Evolutionary conservation across 495 filamentous ascomycete species (phyloP), one percentile per base, ranked within the genome.

Genomic region (Cercophora scortea): DNA sequence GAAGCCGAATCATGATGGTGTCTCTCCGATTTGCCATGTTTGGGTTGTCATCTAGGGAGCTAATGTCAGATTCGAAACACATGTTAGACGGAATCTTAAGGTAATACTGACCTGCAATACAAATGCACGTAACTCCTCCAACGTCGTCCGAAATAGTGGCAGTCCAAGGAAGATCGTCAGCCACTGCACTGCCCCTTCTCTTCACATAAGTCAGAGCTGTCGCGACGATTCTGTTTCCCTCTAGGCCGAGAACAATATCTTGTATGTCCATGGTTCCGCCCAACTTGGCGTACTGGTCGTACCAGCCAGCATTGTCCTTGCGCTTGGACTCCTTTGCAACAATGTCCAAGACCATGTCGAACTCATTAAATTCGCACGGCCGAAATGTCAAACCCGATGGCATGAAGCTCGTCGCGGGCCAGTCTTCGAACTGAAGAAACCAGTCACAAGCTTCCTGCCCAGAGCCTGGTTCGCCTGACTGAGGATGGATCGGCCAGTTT

Each of bases 61-160:
- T 8, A 6, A 9, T 32, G 44, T 57, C 32, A 53, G 51, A 41
- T 45, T 54, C 32, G n/a, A 32, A 4, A 33, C 36, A 6, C 3
- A 9, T 11, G 17, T 19, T 41, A 8, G 3, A 6, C 13, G 3
- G 25, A 11, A 7, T 17, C 25, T 32, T 18, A 6, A 25, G 6
- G 25, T 16, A 36, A 38, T 25, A 69, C 62, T 49, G 13, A 79
- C 80, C 74, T 59, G 64, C 64, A 55, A 83, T 76, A 61, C 80
- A 81, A 39, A 85, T 68, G 56, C 81, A 85, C 33, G 79, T 78
- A 32, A 83, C 72, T 16, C 81, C 81, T 15, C 81, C 81, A 47
- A 82, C 71, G 53, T 79, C 73, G 35, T 69, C 68, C 16, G 71
- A 76, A 54, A 83, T 76, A 50, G 66, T 71, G 48, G 67, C 63